Base-by-base conservation (phyloP, 768 basidiomycete genomes). In the Tulasnella sp. region DNA sequence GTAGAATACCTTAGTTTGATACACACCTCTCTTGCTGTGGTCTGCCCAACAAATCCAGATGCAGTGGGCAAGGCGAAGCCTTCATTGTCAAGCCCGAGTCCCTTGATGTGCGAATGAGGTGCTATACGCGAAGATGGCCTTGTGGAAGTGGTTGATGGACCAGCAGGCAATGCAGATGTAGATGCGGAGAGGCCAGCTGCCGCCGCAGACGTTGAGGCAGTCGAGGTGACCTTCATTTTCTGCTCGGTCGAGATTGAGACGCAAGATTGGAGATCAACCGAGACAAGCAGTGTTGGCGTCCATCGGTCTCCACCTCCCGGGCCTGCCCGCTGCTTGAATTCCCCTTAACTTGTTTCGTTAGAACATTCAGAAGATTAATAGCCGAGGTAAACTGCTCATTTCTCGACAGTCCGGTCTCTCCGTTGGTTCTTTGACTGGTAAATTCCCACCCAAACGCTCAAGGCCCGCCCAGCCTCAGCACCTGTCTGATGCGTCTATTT, bases 101-200 rank as follows among this genome's bases (percentile, higher is more conserved):
- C 94, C 75, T 93, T 95, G 71, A 97, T 97, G 71, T 97, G 94
- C 3, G 93, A 96, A 69, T 97, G 94, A 2, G 91, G 84, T 1
- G 89, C 88, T 47, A 92, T 88, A 38, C 88, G 81, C 29, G 87
- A 86, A 0, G 87, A 82, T 23, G 44, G 27, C 26, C 30, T 15
- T 11, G 56, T 21, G 23, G 42, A 43, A 19, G 23, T 23, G 1
- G 53, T 19, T 7, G 45, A 48, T 5, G 45, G 26, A 0, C 34
- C 41, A 34, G 53, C 34, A n/a, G 53, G 53, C 19, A 55, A 24
- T n/a, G 41, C 53, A 4, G 53, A 41, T 9, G 32, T 27, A 27
- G 53, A 3, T 19, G 32, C 21, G 2, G 30, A 26, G 13, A 34
- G 11, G 30, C 53, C 53, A 27, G 45, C n/a, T 17, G 56, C 27